These are phyloP conservation scores for Pythium folliculosum DNA, from an alignment of 352 stramenopile genomes.

Conservation along the genomic window DNA sequence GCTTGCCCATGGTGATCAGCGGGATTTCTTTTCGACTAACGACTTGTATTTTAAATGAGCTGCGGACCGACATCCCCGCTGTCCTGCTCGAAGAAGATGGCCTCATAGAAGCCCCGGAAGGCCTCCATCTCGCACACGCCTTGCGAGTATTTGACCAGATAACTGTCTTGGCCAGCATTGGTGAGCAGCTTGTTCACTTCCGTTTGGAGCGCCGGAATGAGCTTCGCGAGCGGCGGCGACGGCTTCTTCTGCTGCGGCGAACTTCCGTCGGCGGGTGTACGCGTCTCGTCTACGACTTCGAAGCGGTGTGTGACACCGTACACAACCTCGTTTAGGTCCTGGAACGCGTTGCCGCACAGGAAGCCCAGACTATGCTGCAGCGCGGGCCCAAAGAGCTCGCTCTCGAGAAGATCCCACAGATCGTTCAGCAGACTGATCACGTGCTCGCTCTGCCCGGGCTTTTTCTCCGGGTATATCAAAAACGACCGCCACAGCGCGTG, in stretches of 20 bases:
- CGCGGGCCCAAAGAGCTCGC: slow-evolving; percentile 70
- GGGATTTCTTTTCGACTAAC: no score
- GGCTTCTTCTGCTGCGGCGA: slow-evolving; percentile 40
- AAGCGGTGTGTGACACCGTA: slow-evolving; percentile 44
- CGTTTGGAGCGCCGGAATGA: slow-evolving; percentile 74
- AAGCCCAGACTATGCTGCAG: slow-evolving; percentile 74
- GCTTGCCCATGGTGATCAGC: no score
- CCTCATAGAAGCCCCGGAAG: slow-evolving; percentile 86
- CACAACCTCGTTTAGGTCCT: slow-evolving; percentile 76
- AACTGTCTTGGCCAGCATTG: slow-evolving; percentile 48
- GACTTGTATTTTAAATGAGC: slow-evolving; percentile 33
- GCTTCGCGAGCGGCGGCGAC: slow-evolving; percentile 69
- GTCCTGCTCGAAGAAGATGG: slow-evolving; percentile 77
- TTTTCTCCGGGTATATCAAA: slow-evolving; percentile 78
- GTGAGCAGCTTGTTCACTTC: slow-evolving; percentile 75
- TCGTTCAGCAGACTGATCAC: slow-evolving; percentile 83
- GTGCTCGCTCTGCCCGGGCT: slow-evolving; percentile 62
- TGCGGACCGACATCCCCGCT: slow-evolving; percentile 31
- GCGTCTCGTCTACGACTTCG: slow-evolving; percentile 27
- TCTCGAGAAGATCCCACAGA: slow-evolving; percentile 81
- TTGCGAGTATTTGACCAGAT: slow-evolving; percentile 76
- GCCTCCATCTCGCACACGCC: slow-evolving; percentile 73
- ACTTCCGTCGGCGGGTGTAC: slow-evolving; percentile 30
- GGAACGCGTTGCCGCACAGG: slow-evolving; percentile 79
- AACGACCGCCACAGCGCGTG: slow-evolving; percentile 63